Conservation (phyloP, 2,329 filamentous ascomycete genomes). For the Nigrospora sphaerica region DNA sequence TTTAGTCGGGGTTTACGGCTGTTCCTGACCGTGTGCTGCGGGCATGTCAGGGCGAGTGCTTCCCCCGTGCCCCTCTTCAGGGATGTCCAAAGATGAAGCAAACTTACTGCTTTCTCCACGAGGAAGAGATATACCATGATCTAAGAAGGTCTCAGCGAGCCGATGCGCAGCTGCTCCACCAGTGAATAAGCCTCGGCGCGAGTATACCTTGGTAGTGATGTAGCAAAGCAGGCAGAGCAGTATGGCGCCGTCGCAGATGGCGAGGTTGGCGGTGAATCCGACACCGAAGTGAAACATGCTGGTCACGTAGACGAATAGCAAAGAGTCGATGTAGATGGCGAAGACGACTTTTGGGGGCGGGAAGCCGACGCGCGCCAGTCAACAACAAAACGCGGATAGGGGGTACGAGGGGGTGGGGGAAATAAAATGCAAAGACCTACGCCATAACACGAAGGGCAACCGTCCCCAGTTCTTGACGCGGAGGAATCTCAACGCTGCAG, state of each 20-base stretch:
- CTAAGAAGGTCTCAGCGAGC: neutral
- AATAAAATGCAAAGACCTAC: constrained; percentile 21
- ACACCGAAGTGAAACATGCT: constrained; percentile 50
- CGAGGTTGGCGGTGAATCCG: constrained; percentile 42
- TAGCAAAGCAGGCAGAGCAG: constrained; percentile 55
- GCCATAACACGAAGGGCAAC: constrained; percentile 34
- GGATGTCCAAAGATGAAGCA: neutral
- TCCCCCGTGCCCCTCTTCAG: neutral
- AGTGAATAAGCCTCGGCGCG: neutral
- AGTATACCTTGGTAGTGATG: constrained; percentile 51
- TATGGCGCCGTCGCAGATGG: constrained; percentile 50
- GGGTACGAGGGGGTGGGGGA: neutral
- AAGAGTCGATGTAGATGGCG: constrained; percentile 53
- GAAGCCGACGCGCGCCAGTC: neutral
- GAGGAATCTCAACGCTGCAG: constrained; percentile 27
- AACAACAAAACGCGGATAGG: neutral
- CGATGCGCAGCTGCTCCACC: constrained; percentile 22
- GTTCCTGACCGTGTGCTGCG: constrained; percentile 50
- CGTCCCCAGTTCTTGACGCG: constrained; percentile 30
- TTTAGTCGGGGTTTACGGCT: constrained; percentile 41
- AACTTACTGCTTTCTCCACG: constrained; percentile 53
- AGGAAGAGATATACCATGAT: constrained; percentile 58
- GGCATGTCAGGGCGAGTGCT: constrained; percentile 4
- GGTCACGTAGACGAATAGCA: constrained; percentile 50
- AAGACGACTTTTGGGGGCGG: constrained; percentile 41